Conservation (phyloP, 73 alveolate species). For the Blepharisma stoltei region DNA sequence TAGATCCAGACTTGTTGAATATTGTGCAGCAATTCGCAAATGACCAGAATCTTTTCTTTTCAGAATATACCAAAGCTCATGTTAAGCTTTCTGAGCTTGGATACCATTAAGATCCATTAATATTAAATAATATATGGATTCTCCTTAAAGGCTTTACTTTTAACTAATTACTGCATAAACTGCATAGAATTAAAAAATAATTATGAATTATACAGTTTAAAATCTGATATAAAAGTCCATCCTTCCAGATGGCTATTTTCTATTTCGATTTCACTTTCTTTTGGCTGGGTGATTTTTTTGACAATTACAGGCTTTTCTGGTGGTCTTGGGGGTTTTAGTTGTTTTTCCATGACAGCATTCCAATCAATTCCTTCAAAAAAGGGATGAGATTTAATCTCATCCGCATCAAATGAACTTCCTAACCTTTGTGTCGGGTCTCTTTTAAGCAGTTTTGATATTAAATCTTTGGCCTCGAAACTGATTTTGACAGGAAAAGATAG, state of each 20-base stretch:
- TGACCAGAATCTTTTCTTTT: slow-evolving; percentile 53
- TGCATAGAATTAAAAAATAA: too few relatives aligned
- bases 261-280: too few relatives aligned
- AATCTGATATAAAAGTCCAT: too few relatives aligned
- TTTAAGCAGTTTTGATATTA: slow-evolving; percentile 41
- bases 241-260: too few relatives aligned
- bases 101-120: background rate
- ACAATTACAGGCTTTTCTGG: too few relatives aligned
- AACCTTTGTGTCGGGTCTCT: slow-evolving; percentile 74
- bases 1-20: slow-evolving; percentile 41
- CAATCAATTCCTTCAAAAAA: slow-evolving; percentile 75
- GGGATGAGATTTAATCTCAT: slow-evolving; percentile 76
- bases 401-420: slow-evolving; percentile 65
- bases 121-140: background rate
- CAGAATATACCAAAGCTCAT: slow-evolving; percentile 59
- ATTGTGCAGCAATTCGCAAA: slow-evolving; percentile 45
- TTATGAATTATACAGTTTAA: too few relatives aligned
- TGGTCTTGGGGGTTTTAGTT: slow-evolving; percentile 41
- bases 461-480: too few relatives aligned
- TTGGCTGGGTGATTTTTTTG: too few relatives aligned
- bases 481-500: slow-evolving; percentile 16
- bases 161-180: too few relatives aligned
- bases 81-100: slow-evolving; percentile 68
- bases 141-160: too few relatives aligned
- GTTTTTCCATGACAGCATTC: slow-evolving; percentile 49